These are phyloP conservation scores for Aspergillus bombycis DNA, from an alignment of 2,329 filamentous ascomycete genomes.

Conservation along the genomic window DNA sequence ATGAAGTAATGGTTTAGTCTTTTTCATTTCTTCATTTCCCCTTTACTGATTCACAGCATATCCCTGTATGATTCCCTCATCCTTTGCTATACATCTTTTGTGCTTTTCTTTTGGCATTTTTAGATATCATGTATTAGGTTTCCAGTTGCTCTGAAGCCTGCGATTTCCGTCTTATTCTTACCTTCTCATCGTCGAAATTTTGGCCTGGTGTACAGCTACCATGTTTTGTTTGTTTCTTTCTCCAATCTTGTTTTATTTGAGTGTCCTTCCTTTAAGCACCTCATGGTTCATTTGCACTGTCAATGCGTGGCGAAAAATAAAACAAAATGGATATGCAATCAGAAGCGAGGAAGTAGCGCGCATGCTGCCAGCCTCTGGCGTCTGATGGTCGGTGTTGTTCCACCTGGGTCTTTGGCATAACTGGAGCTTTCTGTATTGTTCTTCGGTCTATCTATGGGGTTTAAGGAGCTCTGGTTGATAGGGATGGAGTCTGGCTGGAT, in stretches of 20 bases:
- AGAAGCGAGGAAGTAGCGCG: not conserved
- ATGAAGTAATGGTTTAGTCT: slow-evolving; percentile 21
- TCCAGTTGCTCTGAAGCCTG: slow-evolving; percentile 6
- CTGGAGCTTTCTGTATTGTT: slow-evolving; percentile 10
- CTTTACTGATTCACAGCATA: slow-evolving; percentile 10
- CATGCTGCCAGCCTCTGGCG: not conserved
- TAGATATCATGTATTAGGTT: slow-evolving; percentile 21
- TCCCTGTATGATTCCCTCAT: slow-evolving; percentile 20
- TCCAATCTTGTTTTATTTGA: slow-evolving; percentile 13
- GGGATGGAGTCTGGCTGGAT: slow-evolving; percentile 16
- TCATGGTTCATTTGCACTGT: slow-evolving; percentile 10
- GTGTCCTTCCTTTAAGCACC: slow-evolving; percentile 10
- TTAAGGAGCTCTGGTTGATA: slow-evolving; percentile 15
- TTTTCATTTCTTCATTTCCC: slow-evolving; percentile 13
- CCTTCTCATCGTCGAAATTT: slow-evolving; percentile 1
- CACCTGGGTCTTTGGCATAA: slow-evolving; percentile 9
- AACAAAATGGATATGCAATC: slow-evolving; percentile 3
- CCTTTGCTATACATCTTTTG: slow-evolving; percentile 11
- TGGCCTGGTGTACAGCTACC: slow-evolving; percentile 18
- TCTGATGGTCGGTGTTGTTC: slow-evolving; percentile 4
- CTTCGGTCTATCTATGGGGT: slow-evolving; percentile 11
- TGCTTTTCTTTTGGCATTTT: slow-evolving; percentile 9
- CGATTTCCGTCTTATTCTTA: not conserved
- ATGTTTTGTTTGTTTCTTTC: slow-evolving; percentile 16
- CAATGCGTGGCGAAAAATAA: slow-evolving; percentile 8